Conservation (phyloP, 495 filamentous ascomycete species). For the Annulohypoxylon stygium region DNA sequence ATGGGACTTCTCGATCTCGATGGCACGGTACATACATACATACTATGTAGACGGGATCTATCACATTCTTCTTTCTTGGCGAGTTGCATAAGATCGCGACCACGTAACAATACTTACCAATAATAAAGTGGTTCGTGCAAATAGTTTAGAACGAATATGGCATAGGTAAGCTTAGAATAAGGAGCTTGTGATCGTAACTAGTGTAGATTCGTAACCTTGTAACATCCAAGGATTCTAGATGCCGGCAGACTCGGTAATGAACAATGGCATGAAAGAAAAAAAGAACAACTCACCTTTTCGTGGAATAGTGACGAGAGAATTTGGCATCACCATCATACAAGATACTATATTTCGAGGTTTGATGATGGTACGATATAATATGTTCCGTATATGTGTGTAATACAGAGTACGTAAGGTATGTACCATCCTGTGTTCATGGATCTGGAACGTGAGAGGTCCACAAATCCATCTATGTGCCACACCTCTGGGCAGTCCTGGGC, state of each 20-base stretch:
- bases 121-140: constrained; percentile 9
- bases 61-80: constrained; percentile 19
- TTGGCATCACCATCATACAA: background rate
- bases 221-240: background rate
- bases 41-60: background rate
- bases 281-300: background rate
- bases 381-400: constrained; percentile 1
- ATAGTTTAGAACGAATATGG: constrained; percentile 18
- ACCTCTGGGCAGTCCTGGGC: constrained; percentile 30
- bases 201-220: constrained; percentile 15
- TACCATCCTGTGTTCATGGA: constrained; percentile 13
- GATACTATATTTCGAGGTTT: background rate
- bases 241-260: background rate
- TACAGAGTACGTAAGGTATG: constrained; percentile 13
- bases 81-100: constrained; percentile 12
- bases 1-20: constrained; percentile 40
- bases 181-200: constrained; percentile 30
- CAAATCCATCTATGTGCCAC: constrained; percentile 41
- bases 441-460: constrained; percentile 39
- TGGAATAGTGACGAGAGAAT: background rate
- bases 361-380: constrained; percentile 1
- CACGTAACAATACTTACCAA: constrained; percentile 21
- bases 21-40: background rate
- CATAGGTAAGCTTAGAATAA: constrained; percentile 36
- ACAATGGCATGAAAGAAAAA: constrained; percentile 1